Evolutionary conservation across 2,329 filamentous ascomycete species (phyloP).

Genomic region (Westerdykella sp.): DNA sequence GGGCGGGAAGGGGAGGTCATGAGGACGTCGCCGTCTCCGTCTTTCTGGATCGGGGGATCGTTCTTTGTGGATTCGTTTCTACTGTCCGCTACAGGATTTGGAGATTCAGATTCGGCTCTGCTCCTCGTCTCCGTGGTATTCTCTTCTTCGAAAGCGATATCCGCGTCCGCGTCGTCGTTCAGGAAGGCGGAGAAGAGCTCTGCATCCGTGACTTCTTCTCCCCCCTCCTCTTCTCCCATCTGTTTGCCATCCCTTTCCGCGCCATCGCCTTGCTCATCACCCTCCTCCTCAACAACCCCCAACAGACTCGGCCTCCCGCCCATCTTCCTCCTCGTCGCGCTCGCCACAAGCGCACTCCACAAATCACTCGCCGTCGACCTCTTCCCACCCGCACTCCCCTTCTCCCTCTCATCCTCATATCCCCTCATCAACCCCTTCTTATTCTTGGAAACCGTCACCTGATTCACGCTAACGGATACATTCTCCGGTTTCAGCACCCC

Average conservation of each 20-base stretch:
- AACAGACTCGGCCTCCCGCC: neutral
- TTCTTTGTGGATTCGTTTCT: neutral
- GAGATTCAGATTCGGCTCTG: neutral
- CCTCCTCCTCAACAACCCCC: neutral
- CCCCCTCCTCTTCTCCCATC: neutral
- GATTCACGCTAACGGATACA: neutral
- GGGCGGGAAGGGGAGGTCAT: neutral
- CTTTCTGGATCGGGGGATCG: neutral
- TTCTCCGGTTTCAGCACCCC: neutral
- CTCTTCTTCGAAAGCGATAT: neutral
- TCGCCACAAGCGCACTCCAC: conserved; percentile 22
- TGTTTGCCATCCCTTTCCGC: neutral
- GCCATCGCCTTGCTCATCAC: neutral
- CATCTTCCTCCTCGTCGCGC: conserved; percentile 20
- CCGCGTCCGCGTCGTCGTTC: neutral
- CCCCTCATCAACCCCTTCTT: neutral
- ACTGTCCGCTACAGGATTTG: no score
- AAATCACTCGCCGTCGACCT: conserved; percentile 9
- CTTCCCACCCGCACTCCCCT: conserved; percentile 2
- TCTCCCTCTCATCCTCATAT: no score
- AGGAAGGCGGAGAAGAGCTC: neutral
- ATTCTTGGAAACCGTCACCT: neutral
- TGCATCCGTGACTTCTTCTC: neutral
- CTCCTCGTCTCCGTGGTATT: neutral
- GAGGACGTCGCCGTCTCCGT: conserved; percentile 5